Percentiles rank a stretch among this genome's conserved stretches.
phyloP scores from a whole-genome alignment of 2,329 filamentous ascomycete genomes.

The Pezicula rhizophila region DNA sequence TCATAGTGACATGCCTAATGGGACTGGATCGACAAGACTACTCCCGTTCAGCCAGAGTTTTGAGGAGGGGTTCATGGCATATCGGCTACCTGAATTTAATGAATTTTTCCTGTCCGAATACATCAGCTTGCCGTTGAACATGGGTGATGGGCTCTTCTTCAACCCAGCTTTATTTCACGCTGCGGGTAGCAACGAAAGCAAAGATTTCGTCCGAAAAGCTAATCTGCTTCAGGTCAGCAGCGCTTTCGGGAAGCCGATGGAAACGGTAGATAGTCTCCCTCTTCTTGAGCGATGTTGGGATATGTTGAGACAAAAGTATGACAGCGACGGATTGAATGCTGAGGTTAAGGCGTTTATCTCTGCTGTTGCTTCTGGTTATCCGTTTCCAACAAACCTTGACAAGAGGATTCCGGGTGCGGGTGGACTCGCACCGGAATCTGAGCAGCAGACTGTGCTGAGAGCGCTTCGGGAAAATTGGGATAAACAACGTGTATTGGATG shows the following conservation, averaged over 20 bases:
- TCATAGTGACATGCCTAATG: conserved; percentile 53
- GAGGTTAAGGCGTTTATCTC: conserved; percentile 39
- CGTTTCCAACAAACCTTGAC: conserved; percentile 58
- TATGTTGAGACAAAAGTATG: conserved; percentile 20
- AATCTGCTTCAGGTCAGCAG: conserved; percentile 57
- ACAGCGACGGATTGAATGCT: conserved; percentile 15
- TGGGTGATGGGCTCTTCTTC: conserved; percentile 59
- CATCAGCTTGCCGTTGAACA: conserved; percentile 43
- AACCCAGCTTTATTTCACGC: conserved; percentile 59
- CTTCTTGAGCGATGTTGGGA: conserved; percentile 42
- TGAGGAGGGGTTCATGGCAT: conserved; percentile 51
- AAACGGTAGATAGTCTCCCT: conserved; percentile 47
- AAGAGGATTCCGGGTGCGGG: conserved; percentile 45
- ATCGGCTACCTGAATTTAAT: conserved; percentile 45
- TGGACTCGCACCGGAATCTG: conserved; percentile 54
- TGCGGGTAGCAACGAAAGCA: conserved; percentile 49
- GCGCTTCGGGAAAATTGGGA: conserved; percentile 37
- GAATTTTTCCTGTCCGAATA: conserved; percentile 47
- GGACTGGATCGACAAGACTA: conserved; percentile 53
- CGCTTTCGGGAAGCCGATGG: conserved; percentile 60
- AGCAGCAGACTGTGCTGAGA: conserved; percentile 44
- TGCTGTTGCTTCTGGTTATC: conserved; percentile 51
- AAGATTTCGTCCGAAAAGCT: conserved; percentile 45
- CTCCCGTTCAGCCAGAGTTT: conserved; percentile 56
- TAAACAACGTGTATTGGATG: conserved; percentile 32